These are phyloP conservation scores for Colletotrichum sansevieriae DNA, from an alignment of 2,329 filamentous ascomycete genomes.

Conservation along the genomic window DNA sequence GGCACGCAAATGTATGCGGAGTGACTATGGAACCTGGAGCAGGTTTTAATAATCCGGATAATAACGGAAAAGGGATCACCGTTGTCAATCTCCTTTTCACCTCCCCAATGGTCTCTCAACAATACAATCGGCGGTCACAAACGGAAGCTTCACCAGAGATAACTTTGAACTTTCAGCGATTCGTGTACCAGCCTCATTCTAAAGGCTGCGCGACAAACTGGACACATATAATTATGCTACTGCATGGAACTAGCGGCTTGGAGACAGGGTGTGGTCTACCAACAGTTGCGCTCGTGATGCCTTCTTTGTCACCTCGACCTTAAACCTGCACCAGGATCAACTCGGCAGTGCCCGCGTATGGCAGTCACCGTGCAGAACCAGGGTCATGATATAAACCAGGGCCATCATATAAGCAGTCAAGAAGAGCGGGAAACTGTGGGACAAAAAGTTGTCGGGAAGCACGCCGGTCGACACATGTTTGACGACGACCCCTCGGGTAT, in stretches of 20 bases:
- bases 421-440: neutral
- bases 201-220: neutral
- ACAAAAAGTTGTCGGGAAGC: neutral
- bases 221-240: neutral
- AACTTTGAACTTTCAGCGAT: neutral
- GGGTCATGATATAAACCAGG: neutral
- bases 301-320: neutral
- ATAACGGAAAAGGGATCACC: neutral
- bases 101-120: neutral
- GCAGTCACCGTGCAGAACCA: neutral
- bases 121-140: neutral
- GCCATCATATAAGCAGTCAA: neutral
- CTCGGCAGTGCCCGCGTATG: neutral
- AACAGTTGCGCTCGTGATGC: neutral
- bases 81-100: conserved; percentile 5
- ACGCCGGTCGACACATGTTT: neutral
- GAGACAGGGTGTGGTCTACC: neutral
- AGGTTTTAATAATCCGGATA: neutral
- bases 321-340: neutral
- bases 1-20: conserved; percentile 20
- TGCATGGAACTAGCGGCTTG: neutral
- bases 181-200: neutral
- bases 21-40: conserved; percentile 1
- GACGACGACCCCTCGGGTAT: neutral
- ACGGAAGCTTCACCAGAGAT: neutral